Conservation (phyloP, 148 eudicot genomes). For the Rhododendron molle region DNA sequence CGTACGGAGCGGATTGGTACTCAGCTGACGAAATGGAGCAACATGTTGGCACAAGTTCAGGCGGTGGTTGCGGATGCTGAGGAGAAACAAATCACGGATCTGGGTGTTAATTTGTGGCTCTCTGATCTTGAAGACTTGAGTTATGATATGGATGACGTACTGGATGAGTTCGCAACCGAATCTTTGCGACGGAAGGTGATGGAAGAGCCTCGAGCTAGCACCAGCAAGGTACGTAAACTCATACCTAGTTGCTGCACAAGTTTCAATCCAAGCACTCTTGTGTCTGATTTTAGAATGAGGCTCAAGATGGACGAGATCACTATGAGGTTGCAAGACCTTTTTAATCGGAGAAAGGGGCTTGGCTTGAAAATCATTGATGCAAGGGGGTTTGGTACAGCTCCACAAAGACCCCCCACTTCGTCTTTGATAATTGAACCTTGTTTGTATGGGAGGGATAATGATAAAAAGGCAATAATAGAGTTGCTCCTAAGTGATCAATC, state of each 20-base stretch:
- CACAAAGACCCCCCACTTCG: background rate
- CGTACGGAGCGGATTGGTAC: slow-evolving; percentile 6
- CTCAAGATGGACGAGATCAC: background rate
- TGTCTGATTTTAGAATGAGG: background rate
- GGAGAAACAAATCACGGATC: slow-evolving; percentile 15
- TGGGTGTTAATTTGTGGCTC: too few species aligned
- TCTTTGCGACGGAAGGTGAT: too few species aligned
- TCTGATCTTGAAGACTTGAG: too few species aligned
- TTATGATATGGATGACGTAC: too few species aligned
- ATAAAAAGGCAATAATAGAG: background rate
- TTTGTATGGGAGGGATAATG: slow-evolving; percentile 5
- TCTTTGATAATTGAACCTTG: background rate
- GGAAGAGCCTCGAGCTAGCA: background rate
- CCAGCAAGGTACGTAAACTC: background rate
- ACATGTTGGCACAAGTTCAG: background rate
- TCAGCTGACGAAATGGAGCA: background rate
- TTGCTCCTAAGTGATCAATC: background rate
- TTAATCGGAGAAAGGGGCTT: background rate
- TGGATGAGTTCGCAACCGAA: too few species aligned
- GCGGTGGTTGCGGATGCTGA: slow-evolving; percentile 33
- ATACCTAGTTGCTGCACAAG: background rate
- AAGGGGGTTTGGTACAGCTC: background rate
- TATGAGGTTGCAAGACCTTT: slow-evolving; percentile 9
- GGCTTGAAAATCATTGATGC: background rate
- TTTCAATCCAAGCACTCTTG: background rate